Base-by-base conservation (phyloP, 1,284 basidiomycete species). In the Lignosus rhinocerotis region DNA sequence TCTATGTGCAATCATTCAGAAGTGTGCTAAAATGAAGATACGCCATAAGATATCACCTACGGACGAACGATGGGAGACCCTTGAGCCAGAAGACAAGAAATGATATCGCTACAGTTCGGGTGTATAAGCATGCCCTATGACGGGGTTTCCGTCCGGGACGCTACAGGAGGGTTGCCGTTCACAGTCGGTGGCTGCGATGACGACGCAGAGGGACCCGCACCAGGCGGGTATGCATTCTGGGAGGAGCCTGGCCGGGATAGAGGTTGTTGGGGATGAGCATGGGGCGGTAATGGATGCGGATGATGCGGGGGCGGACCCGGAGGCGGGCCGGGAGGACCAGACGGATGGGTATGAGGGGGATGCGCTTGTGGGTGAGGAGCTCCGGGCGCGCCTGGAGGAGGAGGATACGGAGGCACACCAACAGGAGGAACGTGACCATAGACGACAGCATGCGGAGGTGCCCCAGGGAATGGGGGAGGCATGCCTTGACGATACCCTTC, bases 401-500 rank as follows among this genome's bases (percentile, higher is more conserved):
- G 66, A 17, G 70, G 65, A 56, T 55, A 73, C 62, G 62, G 64
- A 31, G 68, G 66, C 8, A 70, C 68, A 33, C 68, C 70, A 14
- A 67, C 68, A 19, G 73, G 71, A 32, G 72, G 72, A 2, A 67
- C 71, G 55, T 84, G 83, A 25, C 75, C 75, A 69, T 86, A 88
- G 16, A 84, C 76, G 53, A 82, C 76, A 10, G 78, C 72, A 59
- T 82, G 81, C 41, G 82, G 75, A 42, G 80, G 78, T n/a, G 74
- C 78, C 38, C 77, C 78, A 48, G 82, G 73, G 60, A 83, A 85
- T 0, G 81, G 73, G 12, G 69, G 69, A 30, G 70, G 65, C 55
- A 86, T 76, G 32, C 83, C 86, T 70, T 84, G 80, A 48, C 88
- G 87, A 58, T 83, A 70, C 47, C 77, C 75, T 44, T 91, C 88